Base-by-base conservation (phyloP, 805 yeast species). In the Yamadazyma sp. region DNA sequence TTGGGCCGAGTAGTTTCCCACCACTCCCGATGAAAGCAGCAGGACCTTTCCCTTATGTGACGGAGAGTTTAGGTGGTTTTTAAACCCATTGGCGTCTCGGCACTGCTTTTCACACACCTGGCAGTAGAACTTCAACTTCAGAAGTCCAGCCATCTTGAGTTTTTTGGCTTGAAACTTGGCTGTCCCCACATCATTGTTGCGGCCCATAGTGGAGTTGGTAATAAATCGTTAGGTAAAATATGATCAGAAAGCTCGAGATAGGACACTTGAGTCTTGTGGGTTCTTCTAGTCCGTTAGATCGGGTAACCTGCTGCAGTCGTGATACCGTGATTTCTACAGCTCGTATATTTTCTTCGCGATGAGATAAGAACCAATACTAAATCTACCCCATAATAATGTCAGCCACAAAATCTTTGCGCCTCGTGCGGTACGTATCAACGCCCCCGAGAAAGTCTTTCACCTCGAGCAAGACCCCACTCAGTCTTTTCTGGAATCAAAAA, bases 51-150 rank as follows among this genome's bases (percentile, higher is more conserved):
- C 74, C 32, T 75, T 60, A 55, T 93, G 99, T 1, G 84, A 70
- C 30, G 85, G 87, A n/a, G 95, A 80, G 45, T 73, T 71, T n/a
- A 82, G 72, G 58, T 93, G 99, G 52, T 91, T 84, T 52, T 84
- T 83, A 67, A 85, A 93, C 17, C 99, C 99, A 62, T 93, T 91
- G 45, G 85, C 95, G 57, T 95, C 99, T 38, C 97, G 67, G 57
- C 98, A 90, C 62, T 93, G 99, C 53, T 91, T 88, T 55, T 74
- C 78, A 54, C 99, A 93, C 3, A 87, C 73, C 57, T 84, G 98
- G 59, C 99, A 93, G 60, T 89, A 95, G 72, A 78, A 91, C 44
- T 78, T 72, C 36, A 93, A 75, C 53, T 85, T 81, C 60, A 90
- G 97, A 17, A 90, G 78, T 2, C 98, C 98, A 32, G 77, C 70